A percentile compares a stretch with the other conserved stretches of the same genome.
Evolutionary conservation across 225 moss, liverwort and hornwort species (phyloP).

Genomic region (Pleurozium schreberi): DNA sequence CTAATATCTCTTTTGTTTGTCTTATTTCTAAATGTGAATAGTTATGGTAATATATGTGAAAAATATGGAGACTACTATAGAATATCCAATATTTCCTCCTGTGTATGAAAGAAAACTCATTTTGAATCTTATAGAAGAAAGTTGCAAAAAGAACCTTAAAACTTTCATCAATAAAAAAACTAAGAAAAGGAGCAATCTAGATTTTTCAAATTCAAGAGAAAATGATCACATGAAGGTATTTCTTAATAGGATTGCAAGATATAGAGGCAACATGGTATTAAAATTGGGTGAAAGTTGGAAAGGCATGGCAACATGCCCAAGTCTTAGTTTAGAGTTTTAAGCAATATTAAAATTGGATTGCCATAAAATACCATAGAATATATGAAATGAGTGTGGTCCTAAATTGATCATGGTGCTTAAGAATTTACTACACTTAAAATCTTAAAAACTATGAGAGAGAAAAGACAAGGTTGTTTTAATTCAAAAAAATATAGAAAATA

Average conservation of each 20-base stretch:
- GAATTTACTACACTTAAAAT: background rate
- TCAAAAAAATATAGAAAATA: no score
- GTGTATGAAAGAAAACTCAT: background rate
- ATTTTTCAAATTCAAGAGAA: background rate
- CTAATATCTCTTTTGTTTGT: background rate
- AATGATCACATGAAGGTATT: accelerated
- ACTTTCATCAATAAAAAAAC: background rate
- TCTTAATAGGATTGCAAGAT: accelerated
- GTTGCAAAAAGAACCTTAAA: background rate
- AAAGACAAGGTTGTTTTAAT: background rate
- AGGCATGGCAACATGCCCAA: no score
- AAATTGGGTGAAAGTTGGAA: background rate
- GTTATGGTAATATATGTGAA: accelerated
- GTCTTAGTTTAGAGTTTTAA: background rate
- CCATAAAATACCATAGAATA: background rate
- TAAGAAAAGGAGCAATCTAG: background rate
- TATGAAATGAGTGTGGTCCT: background rate
- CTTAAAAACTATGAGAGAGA: no score
- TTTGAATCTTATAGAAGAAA: background rate
- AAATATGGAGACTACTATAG: accelerated
- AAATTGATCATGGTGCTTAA: background rate
- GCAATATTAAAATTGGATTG: no score
- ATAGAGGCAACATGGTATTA: background rate
- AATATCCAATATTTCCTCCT: accelerated
- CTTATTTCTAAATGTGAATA: background rate